Evolutionary conservation across 202 grass and related monocot species (phyloP).

Genomic region (Dendrocalamus latiflorus): DNA sequence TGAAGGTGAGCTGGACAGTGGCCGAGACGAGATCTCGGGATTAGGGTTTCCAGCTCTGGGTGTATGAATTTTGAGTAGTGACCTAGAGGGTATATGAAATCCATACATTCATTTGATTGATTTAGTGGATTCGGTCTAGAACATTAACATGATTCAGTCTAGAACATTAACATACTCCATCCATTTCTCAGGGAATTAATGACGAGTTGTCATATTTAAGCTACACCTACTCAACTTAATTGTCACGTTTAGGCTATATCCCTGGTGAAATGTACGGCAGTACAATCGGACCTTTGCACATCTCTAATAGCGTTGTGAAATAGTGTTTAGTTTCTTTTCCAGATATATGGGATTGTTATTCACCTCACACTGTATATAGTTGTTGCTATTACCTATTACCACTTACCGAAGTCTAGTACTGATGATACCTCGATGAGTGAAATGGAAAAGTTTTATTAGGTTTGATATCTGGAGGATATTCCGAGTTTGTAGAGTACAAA

Average conservation of each 20-base stretch:
- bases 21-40: not conserved
- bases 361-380: not conserved
- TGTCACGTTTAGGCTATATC: not conserved
- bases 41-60: not conserved
- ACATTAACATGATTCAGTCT: not conserved
- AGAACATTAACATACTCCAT: too few relatives aligned
- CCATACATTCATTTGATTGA: not conserved
- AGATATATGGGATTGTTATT: not conserved
- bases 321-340: not conserved
- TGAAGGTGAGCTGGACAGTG: constrained; percentile 37
- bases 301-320: not conserved
- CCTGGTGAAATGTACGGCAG: not conserved
- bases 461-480: not conserved
- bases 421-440: not conserved
- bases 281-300: not conserved
- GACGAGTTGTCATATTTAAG: not conserved
- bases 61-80: not conserved
- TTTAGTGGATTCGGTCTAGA: not conserved
- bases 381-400: not conserved
- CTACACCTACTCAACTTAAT: not conserved
- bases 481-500: not conserved
- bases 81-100: not conserved
- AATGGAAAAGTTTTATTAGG: not conserved
- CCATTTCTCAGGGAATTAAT: not conserved
- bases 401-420: not conserved